A percentile compares a stretch with the other conserved stretches of the same genome.
Conservation (phyloP, 371 early-diverging fungal species). For the Saksenaea vasiformis region DNA sequence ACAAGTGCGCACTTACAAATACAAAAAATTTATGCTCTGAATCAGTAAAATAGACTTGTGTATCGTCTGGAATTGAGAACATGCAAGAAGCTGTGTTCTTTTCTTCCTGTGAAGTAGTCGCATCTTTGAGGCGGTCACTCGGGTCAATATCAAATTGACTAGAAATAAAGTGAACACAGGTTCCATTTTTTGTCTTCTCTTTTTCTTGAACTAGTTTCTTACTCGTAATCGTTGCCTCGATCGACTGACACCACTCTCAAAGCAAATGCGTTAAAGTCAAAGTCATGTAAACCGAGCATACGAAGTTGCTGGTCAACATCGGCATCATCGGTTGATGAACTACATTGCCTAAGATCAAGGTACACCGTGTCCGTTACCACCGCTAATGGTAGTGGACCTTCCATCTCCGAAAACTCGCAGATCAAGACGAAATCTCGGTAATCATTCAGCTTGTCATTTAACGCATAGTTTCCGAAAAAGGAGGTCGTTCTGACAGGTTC, state of each 20-base stretch:
- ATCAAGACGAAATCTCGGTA: slow-evolving; percentile 59
- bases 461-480: neutral
- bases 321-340: slow-evolving; percentile 12
- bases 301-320: slow-evolving; percentile 12
- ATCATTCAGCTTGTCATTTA: slow-evolving; percentile 5
- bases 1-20: slow-evolving; percentile 41
- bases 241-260: slow-evolving; percentile 59
- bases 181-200: neutral
- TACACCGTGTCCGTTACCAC: slow-evolving; percentile 41
- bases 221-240: slow-evolving; percentile 41
- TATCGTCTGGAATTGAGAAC: slow-evolving; percentile 63
- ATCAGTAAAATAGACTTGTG: slow-evolving; percentile 59
- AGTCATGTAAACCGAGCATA: slow-evolving; percentile 26
- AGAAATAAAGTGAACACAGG: neutral
- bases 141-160: slow-evolving; percentile 13
- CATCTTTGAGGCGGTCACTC: neutral
- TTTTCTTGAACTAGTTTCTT: neutral
- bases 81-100: slow-evolving; percentile 4
- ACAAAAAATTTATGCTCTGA: slow-evolving; percentile 53
- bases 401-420: slow-evolving; percentile 63
- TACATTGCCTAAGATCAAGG: slow-evolving; percentile 41
- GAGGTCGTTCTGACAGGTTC: neutral
- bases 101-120: neutral
- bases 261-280: slow-evolving; percentile 61
- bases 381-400: slow-evolving; percentile 58